Percentiles rank a stretch among this genome's conserved stretches.
Evolutionary conservation across 352 stramenopile species (phyloP).

Genomic region (Aphanomyces stellatus): DNA sequence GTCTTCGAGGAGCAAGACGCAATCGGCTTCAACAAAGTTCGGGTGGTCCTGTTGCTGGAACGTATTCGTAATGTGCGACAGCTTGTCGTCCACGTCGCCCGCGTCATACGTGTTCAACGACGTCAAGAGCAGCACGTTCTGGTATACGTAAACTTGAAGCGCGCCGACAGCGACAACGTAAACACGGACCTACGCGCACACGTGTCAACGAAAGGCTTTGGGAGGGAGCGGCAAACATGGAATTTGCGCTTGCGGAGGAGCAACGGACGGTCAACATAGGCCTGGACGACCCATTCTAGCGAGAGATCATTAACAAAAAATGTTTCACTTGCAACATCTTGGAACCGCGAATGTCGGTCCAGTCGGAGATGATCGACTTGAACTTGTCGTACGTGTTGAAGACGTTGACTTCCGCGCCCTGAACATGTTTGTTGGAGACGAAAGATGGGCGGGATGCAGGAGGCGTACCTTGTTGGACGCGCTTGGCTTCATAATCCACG

Average conservation of each 20-base stretch:
- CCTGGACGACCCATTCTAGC: constrained; percentile 49
- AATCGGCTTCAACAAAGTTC: constrained; percentile 59
- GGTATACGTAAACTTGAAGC: constrained; percentile 62
- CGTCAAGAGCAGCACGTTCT: constrained; percentile 49
- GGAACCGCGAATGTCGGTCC: constrained; percentile 46
- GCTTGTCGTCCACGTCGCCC: constrained; percentile 41
- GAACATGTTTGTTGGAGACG: background rate
- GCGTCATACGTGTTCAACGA: constrained; percentile 41
- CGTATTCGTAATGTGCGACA: constrained; percentile 72
- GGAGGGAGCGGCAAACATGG: constrained; percentile 33
- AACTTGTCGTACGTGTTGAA: constrained; percentile 52
- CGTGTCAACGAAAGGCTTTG: background rate
- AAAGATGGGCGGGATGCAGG: background rate
- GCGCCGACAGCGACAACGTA: constrained; percentile 46
- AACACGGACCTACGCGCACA: constrained; percentile 28
- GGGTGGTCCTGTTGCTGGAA: constrained; percentile 63
- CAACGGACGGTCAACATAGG: constrained; percentile 45
- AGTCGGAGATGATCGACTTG: constrained; percentile 47
- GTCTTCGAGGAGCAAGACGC: constrained; percentile 49
- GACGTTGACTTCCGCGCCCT: constrained; percentile 53
- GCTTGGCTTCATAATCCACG: constrained; percentile 70
- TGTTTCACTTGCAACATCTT: too few species aligned
- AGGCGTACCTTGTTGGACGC: constrained; percentile 45
- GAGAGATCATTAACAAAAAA: too few species aligned
- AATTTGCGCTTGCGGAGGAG: constrained; percentile 59